Evolutionary conservation across 805 yeast species (phyloP), one percentile per base, ranked within the genome.

Genomic region (Ogataea salicorniae): DNA sequence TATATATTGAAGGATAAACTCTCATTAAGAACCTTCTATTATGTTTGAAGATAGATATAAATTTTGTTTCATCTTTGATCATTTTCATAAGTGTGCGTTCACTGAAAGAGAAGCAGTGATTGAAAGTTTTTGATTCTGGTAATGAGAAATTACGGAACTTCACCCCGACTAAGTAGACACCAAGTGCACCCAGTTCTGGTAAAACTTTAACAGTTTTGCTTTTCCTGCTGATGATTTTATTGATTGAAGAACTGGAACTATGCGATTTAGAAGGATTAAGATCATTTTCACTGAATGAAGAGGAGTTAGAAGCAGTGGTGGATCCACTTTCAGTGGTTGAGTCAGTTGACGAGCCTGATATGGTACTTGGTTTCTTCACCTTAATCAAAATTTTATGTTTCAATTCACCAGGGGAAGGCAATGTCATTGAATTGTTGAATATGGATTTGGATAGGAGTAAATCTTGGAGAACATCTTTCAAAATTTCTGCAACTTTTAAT

Each of bases 51-150:
- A 91, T 58, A 4, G 90, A 75, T 4, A 71, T 68, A 4, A 66
- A 58, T 50, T 81, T 83, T 2, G 68, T 73, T 1, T 73, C 67
- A 52, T 88, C 92, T 51, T 81, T 83, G 34, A 80, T 61, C 79
- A 91, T 76, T 8, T 78, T 69, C 41, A 76, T 76, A 37, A 87
- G 65, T 2, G 80, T 69, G 46, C 86, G 80, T 58, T 94, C 98
- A 51, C 85, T 84, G 51, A 94, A 78, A 1, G 97, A 90, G 61
- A 91, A 94, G 46, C 91, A 81, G 63, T 90, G 98, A 54, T 86
- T 85, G 47, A 64, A 68, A 0, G 87, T 76, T 58, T 90, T 88
- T 0, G 96, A 87, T 56, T 86, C 95, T 0, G 96, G 95, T 26
- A 88, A 68, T 0, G 96, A 83, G 56, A 90, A 88, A 62, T 89